These are phyloP conservation scores for Monosporascus sp. DNA, from an alignment of 2,329 filamentous ascomycete genomes.

Conservation along the genomic window DNA sequence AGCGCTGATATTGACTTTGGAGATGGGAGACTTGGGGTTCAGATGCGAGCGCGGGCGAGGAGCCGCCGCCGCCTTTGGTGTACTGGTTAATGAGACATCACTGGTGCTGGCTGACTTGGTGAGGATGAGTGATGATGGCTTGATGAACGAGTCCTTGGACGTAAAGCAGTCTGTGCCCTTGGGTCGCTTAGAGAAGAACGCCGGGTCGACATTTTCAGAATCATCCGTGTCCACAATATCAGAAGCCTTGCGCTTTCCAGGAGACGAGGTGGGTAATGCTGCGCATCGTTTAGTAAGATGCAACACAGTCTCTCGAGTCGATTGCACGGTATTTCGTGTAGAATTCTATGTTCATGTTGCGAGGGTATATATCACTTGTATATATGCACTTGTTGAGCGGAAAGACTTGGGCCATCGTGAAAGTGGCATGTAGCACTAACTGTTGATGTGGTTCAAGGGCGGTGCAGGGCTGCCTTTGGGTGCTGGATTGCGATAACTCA, in stretches of 20 bases:
- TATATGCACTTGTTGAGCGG: too few relatives aligned
- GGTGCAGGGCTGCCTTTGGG: neutral
- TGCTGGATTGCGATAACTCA: slow-evolving; percentile 33
- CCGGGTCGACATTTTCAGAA: slow-evolving; percentile 58
- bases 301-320: neutral
- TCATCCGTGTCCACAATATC: slow-evolving; percentile 46
- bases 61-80: slow-evolving; percentile 20
- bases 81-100: slow-evolving; percentile 29
- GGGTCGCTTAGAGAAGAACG: slow-evolving; percentile 51
- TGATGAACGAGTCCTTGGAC: slow-evolving; percentile 40
- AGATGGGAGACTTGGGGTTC: slow-evolving; percentile 47
- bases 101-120: slow-evolving; percentile 34
- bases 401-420: neutral
- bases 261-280: slow-evolving; percentile 36
- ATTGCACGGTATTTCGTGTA: neutral
- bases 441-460: neutral
- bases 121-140: slow-evolving; percentile 42
- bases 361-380: neutral
- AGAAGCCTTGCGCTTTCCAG: slow-evolving; percentile 53
- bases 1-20: slow-evolving; percentile 38
- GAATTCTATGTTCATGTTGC: neutral
- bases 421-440: neutral
- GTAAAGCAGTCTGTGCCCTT: slow-evolving; percentile 41
- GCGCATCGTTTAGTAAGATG: slow-evolving; percentile 21
- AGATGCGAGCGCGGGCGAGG: slow-evolving; percentile 40